Percentiles rank a stretch among this genome's conserved stretches.
Evolutionary conservation across 768 basidiomycete species (phyloP).

Genomic region (Boletales sp.): DNA sequence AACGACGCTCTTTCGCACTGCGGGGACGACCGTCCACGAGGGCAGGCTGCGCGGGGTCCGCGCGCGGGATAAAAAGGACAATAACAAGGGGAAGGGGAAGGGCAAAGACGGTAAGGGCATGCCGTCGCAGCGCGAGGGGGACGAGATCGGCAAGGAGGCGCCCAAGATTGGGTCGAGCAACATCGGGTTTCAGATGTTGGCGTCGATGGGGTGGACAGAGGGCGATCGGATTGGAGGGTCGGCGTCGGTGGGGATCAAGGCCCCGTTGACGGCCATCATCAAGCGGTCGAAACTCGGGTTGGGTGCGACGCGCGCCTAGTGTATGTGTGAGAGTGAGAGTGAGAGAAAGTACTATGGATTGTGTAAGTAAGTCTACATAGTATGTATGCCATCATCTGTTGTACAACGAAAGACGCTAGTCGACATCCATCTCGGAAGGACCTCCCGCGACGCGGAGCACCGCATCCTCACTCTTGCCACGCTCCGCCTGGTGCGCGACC

Average conservation of each 20-base stretch:
- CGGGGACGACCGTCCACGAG: slow-evolving; percentile 57
- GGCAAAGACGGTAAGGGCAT: slow-evolving; percentile 22
- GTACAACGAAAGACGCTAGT: too few species aligned
- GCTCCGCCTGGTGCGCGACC: slow-evolving; percentile 81
- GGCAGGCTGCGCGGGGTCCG: slow-evolving; percentile 49
- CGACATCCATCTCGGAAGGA: slow-evolving; percentile 83
- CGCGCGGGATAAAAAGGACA: slow-evolving; percentile 27
- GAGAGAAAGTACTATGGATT: too few species aligned
- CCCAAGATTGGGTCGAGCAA: slow-evolving; percentile 79
- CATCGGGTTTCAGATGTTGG: slow-evolving; percentile 83
- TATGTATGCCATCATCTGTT: too few species aligned
- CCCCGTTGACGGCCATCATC: slow-evolving; percentile 77
- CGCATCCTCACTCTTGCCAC: slow-evolving; percentile 84
- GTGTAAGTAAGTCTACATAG: too few species aligned
- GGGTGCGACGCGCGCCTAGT: slow-evolving; percentile 46
- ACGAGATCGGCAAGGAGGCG: slow-evolving; percentile 84
- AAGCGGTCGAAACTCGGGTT: slow-evolving; percentile 84
- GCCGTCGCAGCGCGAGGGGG: slow-evolving; percentile 72
- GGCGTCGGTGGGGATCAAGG: slow-evolving; percentile 57
- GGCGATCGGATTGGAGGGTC: slow-evolving; percentile 71
- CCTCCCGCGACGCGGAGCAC: slow-evolving; percentile 66
- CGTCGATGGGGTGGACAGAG: slow-evolving; percentile 89
- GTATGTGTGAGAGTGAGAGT: too few species aligned
- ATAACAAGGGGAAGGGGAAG: not conserved
- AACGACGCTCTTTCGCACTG: slow-evolving; percentile 72